Percentiles rank a stretch among this genome's conserved stretches.
phyloP scores from a whole-genome alignment of 495 filamentous ascomycete species.

The Penicilliopsis zonata region DNA sequence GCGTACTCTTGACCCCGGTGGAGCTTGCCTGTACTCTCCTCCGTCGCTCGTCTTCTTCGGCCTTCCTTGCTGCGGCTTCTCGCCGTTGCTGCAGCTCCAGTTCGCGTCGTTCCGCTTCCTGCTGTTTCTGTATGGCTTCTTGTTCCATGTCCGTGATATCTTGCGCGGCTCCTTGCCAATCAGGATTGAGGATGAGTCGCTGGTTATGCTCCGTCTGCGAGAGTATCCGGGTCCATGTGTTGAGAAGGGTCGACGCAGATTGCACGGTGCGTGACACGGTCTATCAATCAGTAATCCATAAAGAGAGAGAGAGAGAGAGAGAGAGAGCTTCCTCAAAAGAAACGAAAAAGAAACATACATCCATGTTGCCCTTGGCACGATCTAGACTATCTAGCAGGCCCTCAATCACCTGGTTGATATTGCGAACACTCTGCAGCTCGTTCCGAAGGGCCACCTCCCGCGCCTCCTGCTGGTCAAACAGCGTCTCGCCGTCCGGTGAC shows the following conservation, averaged over 20 bases:
- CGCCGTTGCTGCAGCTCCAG: constrained; percentile 62
- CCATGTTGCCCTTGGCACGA: constrained; percentile 81
- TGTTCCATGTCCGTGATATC: constrained; percentile 75
- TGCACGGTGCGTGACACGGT: constrained; percentile 76
- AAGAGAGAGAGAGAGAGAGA: too few species aligned
- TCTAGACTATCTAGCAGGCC: constrained; percentile 68
- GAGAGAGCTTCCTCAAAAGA: too few species aligned
- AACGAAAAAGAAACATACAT: constrained; percentile 49
- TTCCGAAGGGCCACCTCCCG: constrained; percentile 60
- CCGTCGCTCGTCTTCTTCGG: constrained; percentile 64
- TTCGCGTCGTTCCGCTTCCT: constrained; percentile 62
- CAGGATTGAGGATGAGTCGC: constrained; percentile 72
- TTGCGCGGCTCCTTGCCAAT: constrained; percentile 79
- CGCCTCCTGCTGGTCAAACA: constrained; percentile 54
- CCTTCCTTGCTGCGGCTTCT: constrained; percentile 55
- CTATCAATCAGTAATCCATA: too few species aligned
- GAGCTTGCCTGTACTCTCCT: constrained; percentile 30
- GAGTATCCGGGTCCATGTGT: constrained; percentile 91
- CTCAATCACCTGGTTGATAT: constrained; percentile 80
- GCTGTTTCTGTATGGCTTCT: constrained; percentile 55
- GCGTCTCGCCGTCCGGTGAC: constrained; percentile 36
- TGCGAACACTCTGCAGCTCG: constrained; percentile 71
- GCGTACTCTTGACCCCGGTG: constrained; percentile 23
- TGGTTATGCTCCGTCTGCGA: constrained; percentile 97
- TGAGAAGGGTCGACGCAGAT: constrained; percentile 85